Conservation (phyloP, 169 alveolate genomes). For the Perkinsus olseni region DNA sequence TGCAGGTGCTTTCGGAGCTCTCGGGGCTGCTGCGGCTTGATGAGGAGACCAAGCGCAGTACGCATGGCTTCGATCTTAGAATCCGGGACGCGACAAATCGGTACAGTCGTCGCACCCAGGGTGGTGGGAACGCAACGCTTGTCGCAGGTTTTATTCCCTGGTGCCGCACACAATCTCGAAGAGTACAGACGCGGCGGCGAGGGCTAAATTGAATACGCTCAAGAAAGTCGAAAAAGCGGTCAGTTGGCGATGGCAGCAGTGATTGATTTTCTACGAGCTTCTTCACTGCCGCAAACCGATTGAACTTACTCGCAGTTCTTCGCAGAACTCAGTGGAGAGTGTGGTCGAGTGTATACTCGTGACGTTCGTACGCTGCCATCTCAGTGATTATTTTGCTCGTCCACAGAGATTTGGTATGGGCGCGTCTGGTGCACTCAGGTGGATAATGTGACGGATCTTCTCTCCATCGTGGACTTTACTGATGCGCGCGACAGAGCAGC, state of each 20-base stretch:
- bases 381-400: too few relatives aligned
- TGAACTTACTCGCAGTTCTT: too few relatives aligned
- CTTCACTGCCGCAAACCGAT: too few relatives aligned
- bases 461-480: neutral
- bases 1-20: neutral
- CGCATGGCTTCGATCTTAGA: neutral
- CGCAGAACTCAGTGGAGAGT: too few relatives aligned
- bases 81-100: neutral
- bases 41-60: neutral
- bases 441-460: neutral
- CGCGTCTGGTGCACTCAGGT: neutral
- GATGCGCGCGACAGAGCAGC: neutral
- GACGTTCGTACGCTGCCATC: neutral
- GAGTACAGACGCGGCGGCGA: neutral
- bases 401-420: too few relatives aligned
- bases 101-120: too few relatives aligned
- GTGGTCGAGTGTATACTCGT: too few relatives aligned
- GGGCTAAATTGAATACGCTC: neutral
- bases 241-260: too few relatives aligned
- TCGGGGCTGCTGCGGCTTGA: neutral
- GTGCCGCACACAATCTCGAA: neutral
- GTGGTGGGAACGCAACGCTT: neutral
- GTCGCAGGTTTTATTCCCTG: neutral
- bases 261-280: too few relatives aligned
- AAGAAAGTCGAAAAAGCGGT: neutral